phyloP scores from a whole-genome alignment of 2,329 filamentous ascomycete genomes.

The Fusarium sulawesiense region DNA sequence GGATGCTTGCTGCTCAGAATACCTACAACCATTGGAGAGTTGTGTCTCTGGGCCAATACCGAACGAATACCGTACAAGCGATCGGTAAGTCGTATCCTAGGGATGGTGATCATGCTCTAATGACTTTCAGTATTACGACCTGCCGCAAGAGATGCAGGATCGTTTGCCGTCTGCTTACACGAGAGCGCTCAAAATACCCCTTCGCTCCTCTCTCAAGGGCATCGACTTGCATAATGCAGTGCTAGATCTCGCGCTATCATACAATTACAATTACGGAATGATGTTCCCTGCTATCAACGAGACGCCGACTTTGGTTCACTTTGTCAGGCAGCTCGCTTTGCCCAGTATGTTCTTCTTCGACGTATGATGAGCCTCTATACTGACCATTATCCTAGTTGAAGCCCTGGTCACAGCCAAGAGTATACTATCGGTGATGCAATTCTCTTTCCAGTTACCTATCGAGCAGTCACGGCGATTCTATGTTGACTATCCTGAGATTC shows the following conservation, averaged over 20 bases:
- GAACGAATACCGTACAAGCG: constrained; percentile 78
- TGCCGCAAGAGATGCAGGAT: constrained; percentile 74
- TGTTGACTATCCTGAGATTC: constrained; percentile 77
- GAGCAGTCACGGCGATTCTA: constrained; percentile 58
- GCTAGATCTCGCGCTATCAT: constrained; percentile 71
- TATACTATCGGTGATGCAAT: constrained; percentile 64
- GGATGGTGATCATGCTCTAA: background rate
- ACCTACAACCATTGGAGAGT: constrained; percentile 79
- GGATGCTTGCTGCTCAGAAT: constrained; percentile 79
- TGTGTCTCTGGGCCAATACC: constrained; percentile 74
- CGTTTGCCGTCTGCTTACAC: constrained; percentile 73
- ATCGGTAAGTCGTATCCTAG: constrained; percentile 61
- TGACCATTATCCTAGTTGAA: constrained; percentile 65
- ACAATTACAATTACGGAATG: constrained; percentile 75
- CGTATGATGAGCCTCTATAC: constrained; percentile 5
- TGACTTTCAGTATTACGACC: constrained; percentile 58
- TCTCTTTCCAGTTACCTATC: constrained; percentile 64
- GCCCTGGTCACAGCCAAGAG: constrained; percentile 47
- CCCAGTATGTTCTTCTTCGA: constrained; percentile 66
- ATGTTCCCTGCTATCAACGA: constrained; percentile 78
- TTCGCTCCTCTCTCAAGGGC: constrained; percentile 55
- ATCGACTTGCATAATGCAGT: constrained; percentile 74
- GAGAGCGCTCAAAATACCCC: constrained; percentile 65
- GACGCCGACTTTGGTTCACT: constrained; percentile 74
- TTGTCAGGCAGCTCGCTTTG: constrained; percentile 77